These are phyloP conservation scores for Manihot esculenta DNA, from an alignment of 441 rosid genomes.

Conservation along the genomic window DNA sequence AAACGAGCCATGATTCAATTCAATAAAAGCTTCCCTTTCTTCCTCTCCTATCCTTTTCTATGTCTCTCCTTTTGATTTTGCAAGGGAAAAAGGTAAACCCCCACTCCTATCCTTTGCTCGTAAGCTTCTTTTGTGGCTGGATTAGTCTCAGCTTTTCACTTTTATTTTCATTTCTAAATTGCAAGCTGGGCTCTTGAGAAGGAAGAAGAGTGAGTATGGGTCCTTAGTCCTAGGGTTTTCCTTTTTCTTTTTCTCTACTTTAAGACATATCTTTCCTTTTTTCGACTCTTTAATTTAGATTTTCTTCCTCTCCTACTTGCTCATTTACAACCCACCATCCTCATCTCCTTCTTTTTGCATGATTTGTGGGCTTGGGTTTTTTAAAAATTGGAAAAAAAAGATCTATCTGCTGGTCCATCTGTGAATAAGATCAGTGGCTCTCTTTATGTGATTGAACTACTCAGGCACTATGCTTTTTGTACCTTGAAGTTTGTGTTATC, in stretches of 20 bases:
- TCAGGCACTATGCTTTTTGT: conserved; percentile 40
- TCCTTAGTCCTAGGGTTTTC: conserved; percentile 41
- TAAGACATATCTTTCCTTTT: conserved; percentile 24
- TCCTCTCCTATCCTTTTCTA: conserved; percentile 27
- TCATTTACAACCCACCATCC: neutral
- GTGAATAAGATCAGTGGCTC: conserved; percentile 38
- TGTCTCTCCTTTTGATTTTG: conserved; percentile 27
- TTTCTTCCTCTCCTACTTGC: conserved; percentile 6
- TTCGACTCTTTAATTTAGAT: conserved; percentile 10
- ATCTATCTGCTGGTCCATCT: conserved; percentile 39
- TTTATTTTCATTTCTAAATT: conserved; percentile 16
- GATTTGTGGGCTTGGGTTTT: conserved; percentile 46
- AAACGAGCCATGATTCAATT: neutral
- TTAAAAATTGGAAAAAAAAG: conserved; percentile 29
- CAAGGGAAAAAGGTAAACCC: conserved; percentile 13
- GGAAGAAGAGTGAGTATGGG: conserved; percentile 24
- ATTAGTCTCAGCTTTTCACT: conserved; percentile 33
- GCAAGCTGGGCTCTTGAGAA: conserved; percentile 15
- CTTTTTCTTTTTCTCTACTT: conserved; percentile 27
- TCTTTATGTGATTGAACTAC: conserved; percentile 68
- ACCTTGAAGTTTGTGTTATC: conserved; percentile 53
- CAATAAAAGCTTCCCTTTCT: conserved; percentile 24
- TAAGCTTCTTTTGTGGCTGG: conserved; percentile 32
- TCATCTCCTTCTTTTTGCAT: conserved; percentile 33
- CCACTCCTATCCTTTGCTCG: conserved; percentile 27